phyloP scores from a whole-genome alignment of 2,329 filamentous ascomycete genomes.

The Biscogniauxia sp. region DNA sequence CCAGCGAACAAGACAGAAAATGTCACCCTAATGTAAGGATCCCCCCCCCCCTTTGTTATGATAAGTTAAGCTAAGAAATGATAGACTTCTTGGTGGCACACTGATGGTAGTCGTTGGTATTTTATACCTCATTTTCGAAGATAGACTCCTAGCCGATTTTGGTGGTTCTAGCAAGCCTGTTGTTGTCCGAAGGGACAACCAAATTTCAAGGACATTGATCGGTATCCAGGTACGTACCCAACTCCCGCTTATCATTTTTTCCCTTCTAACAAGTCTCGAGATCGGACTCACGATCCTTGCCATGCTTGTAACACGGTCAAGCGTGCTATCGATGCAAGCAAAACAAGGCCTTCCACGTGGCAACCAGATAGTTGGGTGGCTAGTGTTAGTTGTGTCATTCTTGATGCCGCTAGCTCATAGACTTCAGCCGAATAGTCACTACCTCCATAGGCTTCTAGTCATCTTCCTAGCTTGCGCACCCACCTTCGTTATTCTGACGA shows the following conservation, averaged over 20 bases:
- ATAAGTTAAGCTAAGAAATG: constrained; percentile 9
- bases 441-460: constrained; percentile 83
- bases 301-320: constrained; percentile 84
- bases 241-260: constrained; percentile 14
- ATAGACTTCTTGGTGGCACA: constrained; percentile 68
- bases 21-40: constrained; percentile 41
- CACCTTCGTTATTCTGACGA: constrained; percentile 91
- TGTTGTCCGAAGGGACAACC: constrained; percentile 33
- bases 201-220: constrained; percentile 57
- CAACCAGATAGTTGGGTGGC: constrained; percentile 84
- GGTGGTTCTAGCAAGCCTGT: constrained; percentile 29
- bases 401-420: constrained; percentile 79
- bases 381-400: constrained; percentile 74
- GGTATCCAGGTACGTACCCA: constrained; percentile 58
- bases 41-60: not conserved
- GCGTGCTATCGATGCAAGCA: constrained; percentile 78
- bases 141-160: constrained; percentile 51
- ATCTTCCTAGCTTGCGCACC: constrained; percentile 93
- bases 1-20: constrained; percentile 81
- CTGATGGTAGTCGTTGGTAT: constrained; percentile 77
- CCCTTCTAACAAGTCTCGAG: constrained; percentile 33
- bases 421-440: constrained; percentile 77
- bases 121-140: constrained; percentile 77
- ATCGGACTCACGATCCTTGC: constrained; percentile 76
- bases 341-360: constrained; percentile 81